Conservation (phyloP, 352 stramenopile genomes). For the Phytophthora syringae region DNA sequence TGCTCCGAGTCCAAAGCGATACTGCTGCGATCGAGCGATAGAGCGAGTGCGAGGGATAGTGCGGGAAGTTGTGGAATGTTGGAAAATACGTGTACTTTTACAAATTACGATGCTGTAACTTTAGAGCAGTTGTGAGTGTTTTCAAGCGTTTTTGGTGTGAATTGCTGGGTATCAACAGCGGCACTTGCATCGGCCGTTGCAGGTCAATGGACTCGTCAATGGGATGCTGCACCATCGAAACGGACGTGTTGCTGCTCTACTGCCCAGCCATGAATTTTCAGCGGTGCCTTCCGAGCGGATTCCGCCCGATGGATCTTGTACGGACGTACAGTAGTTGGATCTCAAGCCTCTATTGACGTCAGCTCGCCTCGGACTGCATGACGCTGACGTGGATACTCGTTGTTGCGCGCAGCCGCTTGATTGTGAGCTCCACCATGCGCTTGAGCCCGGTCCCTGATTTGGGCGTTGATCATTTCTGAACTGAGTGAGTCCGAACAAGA, state of each 20-base stretch:
- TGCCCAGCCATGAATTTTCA: conserved; percentile 11
- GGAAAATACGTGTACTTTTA: no score
- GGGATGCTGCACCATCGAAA: conserved; percentile 26
- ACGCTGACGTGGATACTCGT: conserved; percentile 30
- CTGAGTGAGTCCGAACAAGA: not conserved
- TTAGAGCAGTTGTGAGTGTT: conserved; percentile 4
- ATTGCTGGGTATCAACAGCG: no score
- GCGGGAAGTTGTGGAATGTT: conserved; percentile 11
- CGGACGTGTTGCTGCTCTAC: not conserved
- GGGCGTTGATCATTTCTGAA: conserved; percentile 1
- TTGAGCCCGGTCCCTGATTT: conserved; percentile 46
- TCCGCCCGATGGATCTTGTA: conserved; percentile 14
- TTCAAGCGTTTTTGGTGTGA: conserved; percentile 1
- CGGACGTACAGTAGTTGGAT: no score
- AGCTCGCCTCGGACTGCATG: conserved; percentile 18
- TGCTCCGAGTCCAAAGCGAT: conserved; percentile 2
- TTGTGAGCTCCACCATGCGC: conserved; percentile 61
- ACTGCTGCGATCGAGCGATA: conserved; percentile 6
- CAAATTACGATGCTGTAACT: not conserved
- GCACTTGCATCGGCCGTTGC: conserved; percentile 8
- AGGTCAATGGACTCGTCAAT: conserved; percentile 10
- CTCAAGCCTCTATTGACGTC: no score
- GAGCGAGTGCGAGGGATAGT: conserved; percentile 23
- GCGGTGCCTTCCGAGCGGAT: conserved; percentile 9
- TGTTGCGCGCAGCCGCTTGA: conserved; percentile 47